Evolutionary conservation across 1,139 yeast species (phyloP).

Genomic region (Yamadazyma mexicana): DNA sequence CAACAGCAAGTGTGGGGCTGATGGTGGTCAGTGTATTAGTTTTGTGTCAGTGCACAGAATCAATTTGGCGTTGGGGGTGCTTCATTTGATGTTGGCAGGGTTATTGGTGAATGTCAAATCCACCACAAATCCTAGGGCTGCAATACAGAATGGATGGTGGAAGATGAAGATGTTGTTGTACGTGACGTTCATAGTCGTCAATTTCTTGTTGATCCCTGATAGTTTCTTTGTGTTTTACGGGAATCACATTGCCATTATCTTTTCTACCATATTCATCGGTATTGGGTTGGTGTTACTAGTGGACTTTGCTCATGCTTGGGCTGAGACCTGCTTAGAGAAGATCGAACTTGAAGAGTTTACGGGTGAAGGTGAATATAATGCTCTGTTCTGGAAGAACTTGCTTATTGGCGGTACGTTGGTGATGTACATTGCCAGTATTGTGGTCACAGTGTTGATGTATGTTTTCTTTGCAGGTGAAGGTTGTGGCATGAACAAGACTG

Average conservation of each 20-base stretch:
- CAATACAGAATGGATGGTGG: slow-evolving; percentile 92
- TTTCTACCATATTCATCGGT: slow-evolving; percentile 81
- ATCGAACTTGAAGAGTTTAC: slow-evolving; percentile 85
- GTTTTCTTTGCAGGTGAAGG: slow-evolving; percentile 81
- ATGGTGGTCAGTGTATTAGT: slow-evolving; percentile 85
- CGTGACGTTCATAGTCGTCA: slow-evolving; percentile 54
- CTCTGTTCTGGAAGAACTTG: slow-evolving; percentile 73
- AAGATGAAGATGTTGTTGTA: slow-evolving; percentile 67
- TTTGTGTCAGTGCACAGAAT: slow-evolving; percentile 91
- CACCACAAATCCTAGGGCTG: slow-evolving; percentile 76
- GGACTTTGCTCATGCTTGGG: slow-evolving; percentile 99
- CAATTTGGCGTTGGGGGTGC: slow-evolving; percentile 80
- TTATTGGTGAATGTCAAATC: slow-evolving; percentile 73
- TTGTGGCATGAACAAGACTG: slow-evolving; percentile 88
- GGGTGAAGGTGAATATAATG: slow-evolving; percentile 46
- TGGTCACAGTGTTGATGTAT: slow-evolving; percentile 77
- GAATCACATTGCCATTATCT: slow-evolving; percentile 79
- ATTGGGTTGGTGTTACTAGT: slow-evolving; percentile 89
- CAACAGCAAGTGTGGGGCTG: slow-evolving; percentile 62
- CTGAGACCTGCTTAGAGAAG: slow-evolving; percentile 89
- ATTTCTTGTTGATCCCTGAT: slow-evolving; percentile 80
- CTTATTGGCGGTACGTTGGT: slow-evolving; percentile 82
- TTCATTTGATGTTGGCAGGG: slow-evolving; percentile 73
- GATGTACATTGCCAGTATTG: slow-evolving; percentile 76
- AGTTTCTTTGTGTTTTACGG: slow-evolving; percentile 88